Evolutionary conservation across 164 flowering plant genomes (phyloP).

Genomic region (Aristolochia contorta): DNA sequence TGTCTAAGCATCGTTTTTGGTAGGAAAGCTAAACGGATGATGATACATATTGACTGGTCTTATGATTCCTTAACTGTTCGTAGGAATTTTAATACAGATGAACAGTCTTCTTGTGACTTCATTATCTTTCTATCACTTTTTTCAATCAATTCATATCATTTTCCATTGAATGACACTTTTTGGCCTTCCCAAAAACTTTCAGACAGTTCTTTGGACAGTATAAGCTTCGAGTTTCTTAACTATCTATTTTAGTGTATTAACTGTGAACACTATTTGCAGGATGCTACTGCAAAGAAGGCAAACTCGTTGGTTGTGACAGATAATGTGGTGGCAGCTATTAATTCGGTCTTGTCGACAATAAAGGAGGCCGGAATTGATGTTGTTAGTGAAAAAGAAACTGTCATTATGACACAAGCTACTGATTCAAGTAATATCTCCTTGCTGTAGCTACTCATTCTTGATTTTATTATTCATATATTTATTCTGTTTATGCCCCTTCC

Average conservation of each 20-base stretch:
- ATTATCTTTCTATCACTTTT: too few relatives aligned
- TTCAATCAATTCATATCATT: too few relatives aligned
- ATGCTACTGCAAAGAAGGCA: conserved; percentile 13
- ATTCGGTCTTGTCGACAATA: conserved; percentile 26
- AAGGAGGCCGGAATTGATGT: conserved; percentile 26
- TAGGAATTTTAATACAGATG: too few relatives aligned
- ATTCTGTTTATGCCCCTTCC: neutral
- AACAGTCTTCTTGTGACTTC: too few relatives aligned
- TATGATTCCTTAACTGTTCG: too few relatives aligned
- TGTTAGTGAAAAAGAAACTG: conserved; percentile 30
- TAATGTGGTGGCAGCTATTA: conserved; percentile 14
- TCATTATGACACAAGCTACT: conserved; percentile 56
- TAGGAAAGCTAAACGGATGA: too few relatives aligned
- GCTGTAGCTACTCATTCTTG: neutral
- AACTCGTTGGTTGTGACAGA: conserved; percentile 39
- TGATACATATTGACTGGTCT: too few relatives aligned
- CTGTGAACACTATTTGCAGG: conserved; percentile 21
- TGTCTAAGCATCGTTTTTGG: too few relatives aligned
- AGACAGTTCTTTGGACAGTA: too few relatives aligned
- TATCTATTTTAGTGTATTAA: neutral
- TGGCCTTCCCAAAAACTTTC: too few relatives aligned
- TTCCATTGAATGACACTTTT: too few relatives aligned
- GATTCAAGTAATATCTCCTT: conserved; percentile 24
- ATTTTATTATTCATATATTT: neutral
- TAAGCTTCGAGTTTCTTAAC: too few relatives aligned